Conservation (phyloP, 2,329 filamentous ascomycete species). For the Atkinsonella hypoxylon region DNA sequence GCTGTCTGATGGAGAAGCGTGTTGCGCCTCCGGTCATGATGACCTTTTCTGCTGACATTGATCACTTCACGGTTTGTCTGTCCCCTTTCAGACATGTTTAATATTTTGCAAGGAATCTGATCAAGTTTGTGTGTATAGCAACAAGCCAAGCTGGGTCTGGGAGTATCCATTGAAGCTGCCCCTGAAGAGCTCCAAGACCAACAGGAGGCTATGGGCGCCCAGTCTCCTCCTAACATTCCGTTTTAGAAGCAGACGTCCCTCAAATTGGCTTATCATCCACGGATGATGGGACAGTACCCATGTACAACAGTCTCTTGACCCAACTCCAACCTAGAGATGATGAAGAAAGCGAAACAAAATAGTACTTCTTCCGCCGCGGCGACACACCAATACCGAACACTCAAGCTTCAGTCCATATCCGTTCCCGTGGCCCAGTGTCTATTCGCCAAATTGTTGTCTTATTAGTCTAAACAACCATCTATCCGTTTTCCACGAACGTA, state of each 20-base stretch:
- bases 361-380: background rate
- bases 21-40: constrained; percentile 85
- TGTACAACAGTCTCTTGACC: constrained; percentile 8
- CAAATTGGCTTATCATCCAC: background rate
- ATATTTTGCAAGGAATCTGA: constrained; percentile 11
- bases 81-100: background rate
- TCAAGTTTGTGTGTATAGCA: constrained; percentile 43
- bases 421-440: background rate
- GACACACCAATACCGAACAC: background rate
- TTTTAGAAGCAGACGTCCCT: constrained; percentile 36
- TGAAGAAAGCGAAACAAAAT: constrained; percentile 5
- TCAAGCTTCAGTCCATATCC: background rate
- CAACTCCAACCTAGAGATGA: constrained; percentile 12
- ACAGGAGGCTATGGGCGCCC: constrained; percentile 50
- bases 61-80: constrained; percentile 77
- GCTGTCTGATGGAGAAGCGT: constrained; percentile 87
- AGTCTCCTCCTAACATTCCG: constrained; percentile 45
- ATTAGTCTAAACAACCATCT: background rate
- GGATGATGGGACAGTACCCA: constrained; percentile 10
- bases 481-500: background rate
- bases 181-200: constrained; percentile 80
- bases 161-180: constrained; percentile 80
- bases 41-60: constrained; percentile 92
- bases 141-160: constrained; percentile 87
- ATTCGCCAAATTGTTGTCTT: background rate